Base-by-base conservation (phyloP, 179 eudicot genomes). In the Beta lomatogona region DNA sequence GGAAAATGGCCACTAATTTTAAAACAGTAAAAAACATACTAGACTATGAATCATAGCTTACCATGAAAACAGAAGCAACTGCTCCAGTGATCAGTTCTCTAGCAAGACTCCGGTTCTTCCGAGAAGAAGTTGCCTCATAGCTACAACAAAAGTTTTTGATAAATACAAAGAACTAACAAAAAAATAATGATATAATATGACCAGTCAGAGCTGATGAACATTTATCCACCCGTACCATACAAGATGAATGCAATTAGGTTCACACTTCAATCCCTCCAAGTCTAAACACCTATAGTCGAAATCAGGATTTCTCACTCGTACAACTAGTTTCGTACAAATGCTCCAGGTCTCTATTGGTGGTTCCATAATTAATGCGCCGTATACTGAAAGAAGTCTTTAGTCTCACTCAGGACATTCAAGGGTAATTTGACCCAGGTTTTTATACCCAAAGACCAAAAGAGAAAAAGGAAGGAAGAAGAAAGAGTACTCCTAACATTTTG, bases 121-220 rank as follows among this genome's bases (percentile, higher is more conserved):
- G 90, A 3, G 98, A 91, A 59, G 95, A 76, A n/a, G 99, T 96
- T 76, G 99, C 95, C 89, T 91, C 99, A 83, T 96, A 94, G 81
- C 99, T 96, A 85, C 86, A 88, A 70, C 19, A 66, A 21, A 71
- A 21, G 41, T 0, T 1, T 55, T 64, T 14, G 53, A 4, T 77
- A 41, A 53, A 50, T 52, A 74, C 13, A 25, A 28, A 60, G 16
- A 18, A 45, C 15, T 4, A 46, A 58, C 6, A 13, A 73, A 54
- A 41, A 19, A 4, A 19, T 11, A 52, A 65, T 81, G n/a, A n/a
- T 57, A 54, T 44, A 60, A 31, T 41, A 80, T 44, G 61, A 50
- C 21, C 45, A 52, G 36, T 14, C 60, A 50, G 59, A 15, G 46
- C 22, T 57, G 58, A 48, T 22, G 6, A 45, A 59, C 44, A 8